Evolutionary conservation across 352 stramenopile genomes (phyloP), one percentile per base, ranked within the genome.

Genomic region (Phytophthora nicotianae): DNA sequence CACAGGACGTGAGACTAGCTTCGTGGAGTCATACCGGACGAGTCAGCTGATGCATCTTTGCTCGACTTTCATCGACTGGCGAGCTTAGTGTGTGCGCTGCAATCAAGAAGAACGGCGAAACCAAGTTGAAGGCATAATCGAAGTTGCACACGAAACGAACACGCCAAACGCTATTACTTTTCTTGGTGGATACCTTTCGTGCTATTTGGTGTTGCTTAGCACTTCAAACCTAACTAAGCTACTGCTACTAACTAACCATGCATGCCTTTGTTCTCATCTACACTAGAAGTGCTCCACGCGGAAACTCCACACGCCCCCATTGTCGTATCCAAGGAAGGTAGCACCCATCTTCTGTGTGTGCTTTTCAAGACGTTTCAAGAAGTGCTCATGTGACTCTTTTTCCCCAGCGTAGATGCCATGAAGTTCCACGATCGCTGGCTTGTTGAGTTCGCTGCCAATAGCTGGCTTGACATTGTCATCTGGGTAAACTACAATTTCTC

Each of bases 61-160:
- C 65, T 79, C 75, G 32, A 81, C 75, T 41, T 88, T 85, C 41
- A 79, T 88, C 37, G 75, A 85, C 58, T 88, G 78, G 78, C 75
- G 78, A 47, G 70, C 71, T 60, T 85, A 81, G 50, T 49, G 7
- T 23, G 27, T 38, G 26, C 11, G 26, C 48, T 32, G 10, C 24
- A 49, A 46, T 21, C 38, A 41, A 50, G 62, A 58, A 59, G 8
- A 48, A 33, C 37, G 23, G 19, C 24, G 46, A 58, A 45, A 52
- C 26, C 13, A 54, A 62, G 49, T 54, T 17, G 54, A 45, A 7
- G 24, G 24, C 46, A 50, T 35, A 38, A 48, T 55, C 32, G 33
- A 59, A 33, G 13, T 29, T 64, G 23, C 35, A 51, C 63, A 20
- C 59, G 38, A 65, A 65, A 47, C 29, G 32, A 61, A 62, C 37